Percentiles rank a stretch among this genome's conserved stretches.
phyloP scores from a whole-genome alignment of 164 flowering plant species.

The Taxillus chinensis region DNA sequence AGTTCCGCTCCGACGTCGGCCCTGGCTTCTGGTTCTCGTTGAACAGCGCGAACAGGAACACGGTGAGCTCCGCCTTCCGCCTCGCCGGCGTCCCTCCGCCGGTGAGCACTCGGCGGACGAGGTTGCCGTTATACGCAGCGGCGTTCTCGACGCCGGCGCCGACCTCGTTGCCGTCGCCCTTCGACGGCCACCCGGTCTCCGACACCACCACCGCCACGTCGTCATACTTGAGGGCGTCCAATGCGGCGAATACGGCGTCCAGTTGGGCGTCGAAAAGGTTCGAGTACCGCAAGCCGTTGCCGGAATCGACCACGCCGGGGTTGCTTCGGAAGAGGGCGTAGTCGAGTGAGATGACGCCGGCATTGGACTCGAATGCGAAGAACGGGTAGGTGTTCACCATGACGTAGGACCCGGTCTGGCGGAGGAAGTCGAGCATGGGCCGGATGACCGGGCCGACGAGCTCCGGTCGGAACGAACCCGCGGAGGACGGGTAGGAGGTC shows the following conservation, averaged over 20 bases:
- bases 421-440: conserved; percentile 49
- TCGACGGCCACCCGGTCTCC: conserved; percentile 61
- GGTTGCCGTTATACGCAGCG: conserved; percentile 46
- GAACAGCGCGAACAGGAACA: conserved; percentile 30
- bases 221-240: conserved; percentile 37
- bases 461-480: conserved; percentile 40
- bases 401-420: conserved; percentile 33
- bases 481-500: conserved; percentile 45
- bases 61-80: conserved; percentile 26
- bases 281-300: conserved; percentile 39
- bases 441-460: conserved; percentile 27
- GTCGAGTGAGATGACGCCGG: conserved; percentile 41
- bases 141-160: conserved; percentile 40
- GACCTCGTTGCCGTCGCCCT: conserved; percentile 35
- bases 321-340: conserved; percentile 45
- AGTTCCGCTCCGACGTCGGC: conserved; percentile 9
- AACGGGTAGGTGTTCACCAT: conserved; percentile 56
- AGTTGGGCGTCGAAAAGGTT: conserved; percentile 51
- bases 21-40: conserved; percentile 31
- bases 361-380: conserved; percentile 43
- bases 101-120: conserved; percentile 27
- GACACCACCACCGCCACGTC: conserved; percentile 36
- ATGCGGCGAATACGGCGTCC: conserved; percentile 57
- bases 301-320: conserved; percentile 43
- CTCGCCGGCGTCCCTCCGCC: conserved; percentile 29